phyloP scores from a whole-genome alignment of 306 rosid genomes.

The Quercus berberidifolia region DNA sequence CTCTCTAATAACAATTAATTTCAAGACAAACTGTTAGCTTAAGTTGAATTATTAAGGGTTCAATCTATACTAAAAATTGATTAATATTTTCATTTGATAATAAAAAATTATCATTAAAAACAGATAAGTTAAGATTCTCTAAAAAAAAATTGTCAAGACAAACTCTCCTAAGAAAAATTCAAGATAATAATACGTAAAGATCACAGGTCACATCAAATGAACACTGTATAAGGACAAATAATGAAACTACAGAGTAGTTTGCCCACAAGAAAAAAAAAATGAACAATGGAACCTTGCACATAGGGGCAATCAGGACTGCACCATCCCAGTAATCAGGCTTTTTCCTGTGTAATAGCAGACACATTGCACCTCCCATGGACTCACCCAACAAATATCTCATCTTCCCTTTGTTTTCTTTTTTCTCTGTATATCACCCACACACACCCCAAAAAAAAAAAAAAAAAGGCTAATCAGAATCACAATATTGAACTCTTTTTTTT shows the following conservation, averaged over 20 bases:
- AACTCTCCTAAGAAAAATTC: too few relatives aligned
- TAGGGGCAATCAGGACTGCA: slow-evolving; percentile 85
- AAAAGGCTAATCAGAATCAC: neutral
- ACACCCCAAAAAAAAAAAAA: too few relatives aligned
- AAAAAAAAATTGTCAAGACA: too few relatives aligned
- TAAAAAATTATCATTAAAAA: fast-evolving
- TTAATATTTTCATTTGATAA: fast-evolving
- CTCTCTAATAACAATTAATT: too few relatives aligned
- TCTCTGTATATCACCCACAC: slow-evolving; percentile 32
- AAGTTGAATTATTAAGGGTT: too few relatives aligned
- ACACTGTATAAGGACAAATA: too few relatives aligned
- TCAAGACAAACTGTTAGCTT: fast-evolving
- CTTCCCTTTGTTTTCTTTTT: slow-evolving; percentile 47
- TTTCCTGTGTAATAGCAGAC: slow-evolving; percentile 58
- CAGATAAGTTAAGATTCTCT: too few relatives aligned
- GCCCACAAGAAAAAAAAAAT: neutral
- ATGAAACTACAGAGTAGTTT: neutral
- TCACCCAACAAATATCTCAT: slow-evolving; percentile 78
- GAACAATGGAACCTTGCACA: slow-evolving; percentile 65
- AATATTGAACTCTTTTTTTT: neutral
- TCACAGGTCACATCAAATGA: too few relatives aligned
- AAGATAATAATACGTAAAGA: too few relatives aligned
- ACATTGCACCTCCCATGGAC: slow-evolving; percentile 97
- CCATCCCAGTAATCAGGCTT: slow-evolving; percentile 84
- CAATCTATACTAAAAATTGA: too few relatives aligned